These are phyloP conservation scores for Petasospora rhodanensis DNA, from an alignment of 1,139 yeast genomes.

Conservation along the genomic window DNA sequence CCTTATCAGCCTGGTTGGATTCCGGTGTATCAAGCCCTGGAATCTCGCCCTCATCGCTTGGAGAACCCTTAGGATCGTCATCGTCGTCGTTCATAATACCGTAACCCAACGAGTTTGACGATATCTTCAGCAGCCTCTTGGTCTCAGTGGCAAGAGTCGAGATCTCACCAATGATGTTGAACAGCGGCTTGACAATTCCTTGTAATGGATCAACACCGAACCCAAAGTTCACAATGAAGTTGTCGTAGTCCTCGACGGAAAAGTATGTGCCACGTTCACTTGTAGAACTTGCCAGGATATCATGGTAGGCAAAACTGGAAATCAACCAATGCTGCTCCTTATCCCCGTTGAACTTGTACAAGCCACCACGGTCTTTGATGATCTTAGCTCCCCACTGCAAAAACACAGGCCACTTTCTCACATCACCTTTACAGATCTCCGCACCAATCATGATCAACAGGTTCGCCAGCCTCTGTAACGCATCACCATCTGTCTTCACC, in stretches of 20 bases:
- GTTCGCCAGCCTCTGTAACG: constrained; percentile 49
- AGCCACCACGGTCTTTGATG: constrained; percentile 54
- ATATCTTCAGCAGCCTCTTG: constrained; percentile 29
- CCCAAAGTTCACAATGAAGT: constrained; percentile 38
- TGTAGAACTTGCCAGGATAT: constrained; percentile 56
- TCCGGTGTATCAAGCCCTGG: constrained; percentile 25
- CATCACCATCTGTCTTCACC: constrained; percentile 27
- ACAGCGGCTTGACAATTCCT: constrained; percentile 68
- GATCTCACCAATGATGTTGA: constrained; percentile 63
- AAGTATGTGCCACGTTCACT: constrained; percentile 56
- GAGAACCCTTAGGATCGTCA: constrained; percentile 9
- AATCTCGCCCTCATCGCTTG: constrained; percentile 11
- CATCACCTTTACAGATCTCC: constrained; percentile 75
- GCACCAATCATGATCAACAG: constrained; percentile 65
- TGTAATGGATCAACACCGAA: constrained; percentile 58
- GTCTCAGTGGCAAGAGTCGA: constrained; percentile 55
- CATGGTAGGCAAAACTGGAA: constrained; percentile 82
- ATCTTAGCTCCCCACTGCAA: constrained; percentile 59
- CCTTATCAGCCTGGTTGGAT: constrained; percentile 14
- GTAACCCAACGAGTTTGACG: constrained; percentile 20
- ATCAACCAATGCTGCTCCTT: constrained; percentile 69
- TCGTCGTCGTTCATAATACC: constrained; percentile 23
- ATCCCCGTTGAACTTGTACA: constrained; percentile 43
- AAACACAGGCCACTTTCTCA: constrained; percentile 61
- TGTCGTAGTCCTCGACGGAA: constrained; percentile 51